Conservation (phyloP, 176 grass and related monocot genomes). For the Hordeum marinum region DNA sequence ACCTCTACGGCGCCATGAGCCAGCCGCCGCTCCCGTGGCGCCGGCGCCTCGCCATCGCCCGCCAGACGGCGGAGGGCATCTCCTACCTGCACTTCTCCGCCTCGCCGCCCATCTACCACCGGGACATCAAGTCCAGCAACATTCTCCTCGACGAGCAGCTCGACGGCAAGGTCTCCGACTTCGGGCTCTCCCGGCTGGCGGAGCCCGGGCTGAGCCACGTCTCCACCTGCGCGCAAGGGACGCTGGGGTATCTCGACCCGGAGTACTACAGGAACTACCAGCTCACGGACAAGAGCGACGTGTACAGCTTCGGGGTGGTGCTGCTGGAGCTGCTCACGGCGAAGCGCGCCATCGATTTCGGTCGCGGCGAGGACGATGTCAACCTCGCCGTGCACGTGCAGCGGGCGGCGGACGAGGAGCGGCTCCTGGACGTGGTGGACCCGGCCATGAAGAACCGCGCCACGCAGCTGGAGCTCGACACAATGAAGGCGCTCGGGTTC, state of each 20-base stretch:
- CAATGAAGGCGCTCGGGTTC: slow-evolving; percentile 65
- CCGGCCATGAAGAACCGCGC: slow-evolving; percentile 34
- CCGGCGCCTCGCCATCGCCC: slow-evolving; percentile 51
- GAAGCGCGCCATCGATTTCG: slow-evolving; percentile 74
- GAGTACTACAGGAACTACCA: slow-evolving; percentile 90
- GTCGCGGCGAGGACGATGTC: slow-evolving; percentile 52
- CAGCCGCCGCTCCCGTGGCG: slow-evolving; percentile 46
- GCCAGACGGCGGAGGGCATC: slow-evolving; percentile 65
- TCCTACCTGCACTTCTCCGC: slow-evolving; percentile 77
- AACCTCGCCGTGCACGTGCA: slow-evolving; percentile 63
- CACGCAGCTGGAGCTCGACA: slow-evolving; percentile 56
- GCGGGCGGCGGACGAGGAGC: slow-evolving; percentile 41
- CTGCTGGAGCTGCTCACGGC: slow-evolving; percentile 70
- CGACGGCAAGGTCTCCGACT: slow-evolving; percentile 71
- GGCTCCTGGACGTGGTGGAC: slow-evolving; percentile 54
- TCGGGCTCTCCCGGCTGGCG: slow-evolving; percentile 63
- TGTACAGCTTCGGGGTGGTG: slow-evolving; percentile 66
- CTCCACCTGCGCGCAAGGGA: slow-evolving; percentile 81
- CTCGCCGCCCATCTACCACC: slow-evolving; percentile 73
- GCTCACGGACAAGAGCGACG: slow-evolving; percentile 83
- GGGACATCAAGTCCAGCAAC: slow-evolving; percentile 87
- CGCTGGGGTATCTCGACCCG: slow-evolving; percentile 72
- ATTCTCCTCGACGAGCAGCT: slow-evolving; percentile 69
- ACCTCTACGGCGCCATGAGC: slow-evolving; percentile 38
- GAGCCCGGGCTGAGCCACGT: slow-evolving; percentile 73